Evolutionary conservation across 2,329 filamentous ascomycete species (phyloP).

Genomic region (Colletotrichum lini): DNA sequence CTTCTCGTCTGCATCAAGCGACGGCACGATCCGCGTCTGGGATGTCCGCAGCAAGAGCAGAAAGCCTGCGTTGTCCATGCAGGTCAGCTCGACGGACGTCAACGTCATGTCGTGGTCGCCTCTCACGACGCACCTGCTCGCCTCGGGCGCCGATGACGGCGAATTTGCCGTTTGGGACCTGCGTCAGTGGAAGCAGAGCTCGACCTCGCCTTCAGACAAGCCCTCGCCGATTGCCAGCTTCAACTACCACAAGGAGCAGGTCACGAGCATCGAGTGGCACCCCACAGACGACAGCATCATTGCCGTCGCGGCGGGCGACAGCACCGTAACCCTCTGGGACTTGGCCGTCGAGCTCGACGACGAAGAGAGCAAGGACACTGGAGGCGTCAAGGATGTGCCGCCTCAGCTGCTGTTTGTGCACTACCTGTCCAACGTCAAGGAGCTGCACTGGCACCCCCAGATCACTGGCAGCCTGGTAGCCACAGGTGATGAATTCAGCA

Average conservation of each 20-base stretch:
- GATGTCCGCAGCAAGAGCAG: conserved; percentile 92
- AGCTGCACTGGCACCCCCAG: conserved; percentile 97
- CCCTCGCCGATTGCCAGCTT: conserved; percentile 93
- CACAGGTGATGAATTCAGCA: conserved; percentile 90
- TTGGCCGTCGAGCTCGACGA: conserved; percentile 96
- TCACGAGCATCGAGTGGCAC: conserved; percentile 97
- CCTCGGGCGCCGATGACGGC: conserved; percentile 93
- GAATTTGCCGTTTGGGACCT: conserved; percentile 97
- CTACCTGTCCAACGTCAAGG: conserved; percentile 95
- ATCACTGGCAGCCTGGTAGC: conserved; percentile 91
- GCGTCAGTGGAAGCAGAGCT: conserved; percentile 87
- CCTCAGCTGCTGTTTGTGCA: conserved; percentile 97
- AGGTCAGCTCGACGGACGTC: conserved; percentile 87
- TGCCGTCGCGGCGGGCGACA: conserved; percentile 91
- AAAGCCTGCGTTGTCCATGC: conserved; percentile 88
- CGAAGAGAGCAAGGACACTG: conserved; percentile 93
- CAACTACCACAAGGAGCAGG: conserved; percentile 95
- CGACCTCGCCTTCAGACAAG: conserved; percentile 60
- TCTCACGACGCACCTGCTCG: conserved; percentile 89
- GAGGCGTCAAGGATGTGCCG: conserved; percentile 89
- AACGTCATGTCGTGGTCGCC: conserved; percentile 98
- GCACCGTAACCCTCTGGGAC: conserved; percentile 97
- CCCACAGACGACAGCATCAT: conserved; percentile 97
- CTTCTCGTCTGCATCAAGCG: conserved; percentile 93
- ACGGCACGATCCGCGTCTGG: conserved; percentile 97